Conservation (phyloP, 345 rosid genomes). For the Populus nigra region DNA sequence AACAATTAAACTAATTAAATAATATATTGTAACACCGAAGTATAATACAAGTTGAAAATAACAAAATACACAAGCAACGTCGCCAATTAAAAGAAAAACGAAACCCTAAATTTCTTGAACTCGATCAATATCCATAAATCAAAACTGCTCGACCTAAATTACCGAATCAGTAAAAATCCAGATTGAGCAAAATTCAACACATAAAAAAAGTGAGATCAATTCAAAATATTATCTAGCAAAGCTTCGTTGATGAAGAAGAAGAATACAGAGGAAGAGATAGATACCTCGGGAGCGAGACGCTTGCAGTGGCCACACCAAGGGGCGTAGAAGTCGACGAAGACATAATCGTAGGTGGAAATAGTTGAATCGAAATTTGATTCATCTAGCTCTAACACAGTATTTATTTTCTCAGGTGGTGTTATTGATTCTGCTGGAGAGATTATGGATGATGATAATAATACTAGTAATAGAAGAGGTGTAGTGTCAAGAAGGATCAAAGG, state of each 20-base stretch:
- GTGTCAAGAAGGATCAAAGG: neutral
- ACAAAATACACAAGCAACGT: no score
- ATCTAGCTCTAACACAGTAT: conserved; percentile 69
- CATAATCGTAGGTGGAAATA: conserved; percentile 63
- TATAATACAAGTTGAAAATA: neutral
- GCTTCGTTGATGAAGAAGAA: neutral
- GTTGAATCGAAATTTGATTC: conserved; percentile 83
- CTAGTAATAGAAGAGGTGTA: no score
- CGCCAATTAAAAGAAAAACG: neutral
- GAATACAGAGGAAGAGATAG: neutral
- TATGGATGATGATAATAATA: neutral
- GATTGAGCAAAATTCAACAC: neutral
- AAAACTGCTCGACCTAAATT: neutral
- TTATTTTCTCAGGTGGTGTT: conserved; percentile 19
- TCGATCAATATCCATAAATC: neutral
- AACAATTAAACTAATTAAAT: neutral
- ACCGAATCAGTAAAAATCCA: neutral
- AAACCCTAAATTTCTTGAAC: neutral
- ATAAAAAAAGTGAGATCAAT: neutral
- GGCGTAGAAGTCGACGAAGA: conserved; percentile 88
- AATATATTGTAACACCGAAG: neutral
- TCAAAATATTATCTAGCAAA: neutral
- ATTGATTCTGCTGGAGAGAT: neutral
- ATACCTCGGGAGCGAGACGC: conserved; percentile 86
- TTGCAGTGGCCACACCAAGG: conserved; percentile 99